A percentile compares a stretch with the other conserved stretches of the same genome.
Conservation (phyloP, 2,329 filamentous ascomycete species). For the Fusarium nodosum region DNA sequence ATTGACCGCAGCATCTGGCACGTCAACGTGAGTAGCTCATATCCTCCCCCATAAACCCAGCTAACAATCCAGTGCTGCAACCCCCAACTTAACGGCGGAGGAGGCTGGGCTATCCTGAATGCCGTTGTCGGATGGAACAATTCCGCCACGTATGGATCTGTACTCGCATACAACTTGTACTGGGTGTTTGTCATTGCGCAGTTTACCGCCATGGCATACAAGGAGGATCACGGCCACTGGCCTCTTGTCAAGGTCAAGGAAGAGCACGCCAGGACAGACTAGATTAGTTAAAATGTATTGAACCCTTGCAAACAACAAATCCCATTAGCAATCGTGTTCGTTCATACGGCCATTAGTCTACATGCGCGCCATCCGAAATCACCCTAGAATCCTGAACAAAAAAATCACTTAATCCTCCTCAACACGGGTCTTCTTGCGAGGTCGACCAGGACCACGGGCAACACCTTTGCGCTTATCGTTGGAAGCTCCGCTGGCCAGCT, state of each 20-base stretch:
- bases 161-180: slow-evolving; percentile 89
- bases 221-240: slow-evolving; percentile 69
- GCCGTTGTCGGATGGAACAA: slow-evolving; percentile 89
- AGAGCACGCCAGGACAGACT: slow-evolving; percentile 11
- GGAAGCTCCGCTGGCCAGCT: slow-evolving; percentile 26
- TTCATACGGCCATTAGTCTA: slow-evolving; percentile 25
- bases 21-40: slow-evolving; percentile 75
- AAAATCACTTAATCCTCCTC: slow-evolving; percentile 16
- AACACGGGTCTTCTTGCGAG: slow-evolving; percentile 44
- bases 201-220: slow-evolving; percentile 75
- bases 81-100: slow-evolving; percentile 77
- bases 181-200: slow-evolving; percentile 82
- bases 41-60: not conserved
- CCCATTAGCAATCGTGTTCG: slow-evolving; percentile 32
- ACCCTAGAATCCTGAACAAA: not conserved
- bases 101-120: slow-evolving; percentile 90
- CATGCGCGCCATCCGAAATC: slow-evolving; percentile 12
- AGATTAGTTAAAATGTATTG: slow-evolving; percentile 14
- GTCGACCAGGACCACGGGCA: slow-evolving; percentile 44
- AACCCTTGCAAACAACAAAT: slow-evolving; percentile 23
- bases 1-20: slow-evolving; percentile 86
- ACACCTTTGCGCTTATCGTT: slow-evolving; percentile 43
- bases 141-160: slow-evolving; percentile 87
- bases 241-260: slow-evolving; percentile 58
- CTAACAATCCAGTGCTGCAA: slow-evolving; percentile 76